phyloP scores from a whole-genome alignment of 208 protist species.

The Spironucleus salmonicida region DNA sequence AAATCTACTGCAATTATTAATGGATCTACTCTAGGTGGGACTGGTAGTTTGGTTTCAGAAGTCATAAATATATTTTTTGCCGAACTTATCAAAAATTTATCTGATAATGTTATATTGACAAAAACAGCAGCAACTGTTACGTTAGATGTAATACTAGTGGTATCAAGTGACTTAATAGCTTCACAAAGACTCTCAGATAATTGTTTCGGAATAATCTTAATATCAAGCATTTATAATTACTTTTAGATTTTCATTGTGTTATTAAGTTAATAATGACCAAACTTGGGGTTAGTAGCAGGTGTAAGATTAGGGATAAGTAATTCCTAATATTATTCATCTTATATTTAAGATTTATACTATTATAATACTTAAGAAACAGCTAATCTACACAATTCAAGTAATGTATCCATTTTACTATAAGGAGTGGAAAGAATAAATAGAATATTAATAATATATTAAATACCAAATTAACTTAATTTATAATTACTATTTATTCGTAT shows the following conservation, averaged over 20 bases:
- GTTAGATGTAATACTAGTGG: background rate
- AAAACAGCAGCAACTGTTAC: background rate
- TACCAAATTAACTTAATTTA: too few species aligned
- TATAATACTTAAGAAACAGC: too few species aligned
- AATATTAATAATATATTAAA: too few species aligned
- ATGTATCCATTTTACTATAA: too few species aligned
- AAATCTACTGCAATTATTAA: conserved; percentile 73
- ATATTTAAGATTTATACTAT: too few species aligned
- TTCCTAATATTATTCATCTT: too few species aligned
- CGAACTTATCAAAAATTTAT: background rate
- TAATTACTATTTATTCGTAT: too few species aligned
- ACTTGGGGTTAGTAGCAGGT: conserved; percentile 18
- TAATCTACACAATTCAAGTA: too few species aligned
- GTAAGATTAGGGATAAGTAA: too few species aligned
- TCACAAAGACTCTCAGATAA: background rate
- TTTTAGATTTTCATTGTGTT: conserved; percentile 14
- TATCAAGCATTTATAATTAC: background rate
- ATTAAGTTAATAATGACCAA: conserved; percentile 25
- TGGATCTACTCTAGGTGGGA: background rate
- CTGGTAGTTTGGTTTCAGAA: background rate
- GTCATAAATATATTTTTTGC: background rate
- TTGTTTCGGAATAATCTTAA: background rate
- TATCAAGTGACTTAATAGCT: background rate
- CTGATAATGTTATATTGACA: background rate
- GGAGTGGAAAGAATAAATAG: too few species aligned